phyloP scores from a whole-genome alignment of 805 yeast genomes.

The Schwanniomyces polymorphus region DNA sequence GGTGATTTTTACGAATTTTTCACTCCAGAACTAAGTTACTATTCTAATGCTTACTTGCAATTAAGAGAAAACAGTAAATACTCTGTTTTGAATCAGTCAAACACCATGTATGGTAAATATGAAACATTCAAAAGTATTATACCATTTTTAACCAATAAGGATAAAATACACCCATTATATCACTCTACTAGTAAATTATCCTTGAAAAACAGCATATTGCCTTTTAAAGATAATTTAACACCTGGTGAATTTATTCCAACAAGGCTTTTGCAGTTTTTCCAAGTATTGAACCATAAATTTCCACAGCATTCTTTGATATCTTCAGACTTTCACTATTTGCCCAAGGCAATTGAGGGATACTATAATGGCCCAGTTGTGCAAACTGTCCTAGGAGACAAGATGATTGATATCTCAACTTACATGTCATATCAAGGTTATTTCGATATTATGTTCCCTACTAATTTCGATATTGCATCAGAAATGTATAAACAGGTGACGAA shows the following conservation, averaged over 20 bases:
- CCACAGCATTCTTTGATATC: conserved; percentile 76
- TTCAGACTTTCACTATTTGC: conserved; percentile 61
- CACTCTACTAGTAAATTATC: conserved; percentile 44
- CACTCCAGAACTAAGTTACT: conserved; percentile 58
- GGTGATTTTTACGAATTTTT: conserved; percentile 78
- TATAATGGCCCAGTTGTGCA: conserved; percentile 79
- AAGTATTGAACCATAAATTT: conserved; percentile 59
- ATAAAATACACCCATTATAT: conserved; percentile 58
- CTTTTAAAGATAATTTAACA: conserved; percentile 65
- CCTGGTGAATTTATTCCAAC: conserved; percentile 85
- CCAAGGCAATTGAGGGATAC: conserved; percentile 52
- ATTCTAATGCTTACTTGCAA: conserved; percentile 55
- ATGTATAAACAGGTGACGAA: conserved; percentile 66
- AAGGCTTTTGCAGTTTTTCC: conserved; percentile 62
- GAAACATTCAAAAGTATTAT: conserved; percentile 25
- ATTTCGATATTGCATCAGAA: conserved; percentile 61
- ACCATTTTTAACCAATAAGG: conserved; percentile 29
- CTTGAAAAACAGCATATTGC: conserved; percentile 53
- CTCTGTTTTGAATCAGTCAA: conserved; percentile 32
- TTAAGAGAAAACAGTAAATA: conserved; percentile 49
- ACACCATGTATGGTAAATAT: conserved; percentile 19
- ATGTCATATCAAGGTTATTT: conserved; percentile 86
- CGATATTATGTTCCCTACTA: conserved; percentile 86
- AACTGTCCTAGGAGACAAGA: conserved; percentile 63
- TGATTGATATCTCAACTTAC: conserved; percentile 70